These are phyloP conservation scores for Sphagnurus paluster DNA, from an alignment of 1,284 basidiomycete genomes.

Conservation along the genomic window DNA sequence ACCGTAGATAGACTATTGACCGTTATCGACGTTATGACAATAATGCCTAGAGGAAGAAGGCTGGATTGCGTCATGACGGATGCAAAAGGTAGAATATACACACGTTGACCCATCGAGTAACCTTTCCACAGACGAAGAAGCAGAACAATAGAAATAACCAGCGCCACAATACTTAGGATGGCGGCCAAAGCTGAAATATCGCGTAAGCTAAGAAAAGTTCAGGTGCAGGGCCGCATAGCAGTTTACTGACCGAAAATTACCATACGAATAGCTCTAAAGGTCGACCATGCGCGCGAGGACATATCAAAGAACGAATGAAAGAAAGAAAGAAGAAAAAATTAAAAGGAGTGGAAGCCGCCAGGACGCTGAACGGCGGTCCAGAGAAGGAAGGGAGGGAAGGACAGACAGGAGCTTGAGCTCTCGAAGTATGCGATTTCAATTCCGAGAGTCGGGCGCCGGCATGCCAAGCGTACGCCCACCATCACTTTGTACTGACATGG, in stretches of 20 bases:
- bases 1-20: slow-evolving; percentile 40
- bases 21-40: slow-evolving; percentile 36
- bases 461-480: too few species aligned
- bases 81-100: neutral
- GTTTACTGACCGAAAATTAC: slow-evolving; percentile 25
- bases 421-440: too few species aligned
- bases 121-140: slow-evolving; percentile 40
- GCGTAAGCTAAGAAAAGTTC: too few species aligned
- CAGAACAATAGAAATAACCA: slow-evolving; percentile 39
- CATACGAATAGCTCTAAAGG: slow-evolving; percentile 25
- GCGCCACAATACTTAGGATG: slow-evolving; percentile 37
- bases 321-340: slow-evolving; percentile 20
- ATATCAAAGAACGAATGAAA: slow-evolving; percentile 12
- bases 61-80: neutral
- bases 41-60: slow-evolving; percentile 30
- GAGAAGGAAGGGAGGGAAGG: slow-evolving; percentile 16
- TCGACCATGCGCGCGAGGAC: slow-evolving; percentile 24
- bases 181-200: slow-evolving; percentile 36
- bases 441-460: too few species aligned
- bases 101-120: slow-evolving; percentile 39
- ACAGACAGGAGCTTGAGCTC: slow-evolving; percentile 14
- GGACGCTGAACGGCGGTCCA: slow-evolving; percentile 17
- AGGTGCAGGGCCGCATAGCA: neutral
- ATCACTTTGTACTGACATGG: too few species aligned
- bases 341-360: slow-evolving; percentile 24